Evolutionary conservation across 192 early-diverging fungal genomes (phyloP).

Genomic region (Polychytrium aggregatum): DNA sequence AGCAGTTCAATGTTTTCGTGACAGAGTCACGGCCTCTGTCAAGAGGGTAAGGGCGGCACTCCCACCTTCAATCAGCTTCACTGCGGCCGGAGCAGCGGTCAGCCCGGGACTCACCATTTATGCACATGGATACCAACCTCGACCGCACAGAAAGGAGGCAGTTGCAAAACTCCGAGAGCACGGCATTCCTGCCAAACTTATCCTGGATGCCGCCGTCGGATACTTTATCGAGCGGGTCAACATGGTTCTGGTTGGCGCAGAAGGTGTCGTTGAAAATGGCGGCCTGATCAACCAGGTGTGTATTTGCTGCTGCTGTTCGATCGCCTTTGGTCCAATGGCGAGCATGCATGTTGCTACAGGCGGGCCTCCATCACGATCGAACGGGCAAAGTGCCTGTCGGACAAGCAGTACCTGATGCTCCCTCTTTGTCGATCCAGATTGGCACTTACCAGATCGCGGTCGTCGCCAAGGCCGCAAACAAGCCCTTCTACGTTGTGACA

Average conservation of each 20-base stretch:
- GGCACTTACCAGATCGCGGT: slow-evolving; percentile 93
- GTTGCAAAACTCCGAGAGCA: slow-evolving; percentile 54
- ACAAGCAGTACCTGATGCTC: too few relatives aligned
- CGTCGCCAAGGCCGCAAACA: slow-evolving; percentile 86
- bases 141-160: slow-evolving; percentile 21
- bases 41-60: slow-evolving; percentile 48
- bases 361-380: too few relatives aligned
- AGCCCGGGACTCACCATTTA: too few relatives aligned
- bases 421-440: too few relatives aligned
- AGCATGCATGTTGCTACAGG: too few relatives aligned
- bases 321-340: slow-evolving; percentile 6
- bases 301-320: too few relatives aligned
- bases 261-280: slow-evolving; percentile 96
- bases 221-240: slow-evolving; percentile 94
- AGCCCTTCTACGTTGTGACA: slow-evolving; percentile 87
- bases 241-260: slow-evolving; percentile 92
- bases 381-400: too few relatives aligned
- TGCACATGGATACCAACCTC: neutral
- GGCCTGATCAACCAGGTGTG: slow-evolving; percentile 84
- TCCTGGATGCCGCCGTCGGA: slow-evolving; percentile 85
- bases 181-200: slow-evolving; percentile 72
- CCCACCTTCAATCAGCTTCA: too few relatives aligned
- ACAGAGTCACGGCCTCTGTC: slow-evolving; percentile 76
- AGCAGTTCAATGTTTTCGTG: slow-evolving; percentile 85
- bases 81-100: too few relatives aligned